Evolutionary conservation across 768 basidiomycete genomes (phyloP).

Genomic region (Rubroboletus satanas): DNA sequence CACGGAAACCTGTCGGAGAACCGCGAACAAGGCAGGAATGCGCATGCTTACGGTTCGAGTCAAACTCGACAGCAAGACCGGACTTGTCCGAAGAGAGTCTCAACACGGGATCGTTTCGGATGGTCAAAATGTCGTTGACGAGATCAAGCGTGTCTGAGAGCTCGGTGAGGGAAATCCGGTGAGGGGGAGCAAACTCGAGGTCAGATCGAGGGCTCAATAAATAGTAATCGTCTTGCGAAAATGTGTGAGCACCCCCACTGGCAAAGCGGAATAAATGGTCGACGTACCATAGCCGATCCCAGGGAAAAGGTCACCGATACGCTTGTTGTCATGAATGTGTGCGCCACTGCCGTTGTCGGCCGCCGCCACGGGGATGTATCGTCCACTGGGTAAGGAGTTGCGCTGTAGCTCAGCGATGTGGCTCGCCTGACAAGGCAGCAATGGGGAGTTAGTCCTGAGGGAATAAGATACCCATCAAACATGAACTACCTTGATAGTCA

Average conservation of each 20-base stretch:
- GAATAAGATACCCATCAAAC: background rate
- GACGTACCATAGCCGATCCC: constrained; percentile 53
- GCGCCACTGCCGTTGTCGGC: constrained; percentile 35
- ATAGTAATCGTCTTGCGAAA: constrained; percentile 61
- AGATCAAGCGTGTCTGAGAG: constrained; percentile 45
- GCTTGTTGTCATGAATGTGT: constrained; percentile 47
- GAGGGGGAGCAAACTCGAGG: constrained; percentile 38
- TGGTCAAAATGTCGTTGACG: constrained; percentile 30
- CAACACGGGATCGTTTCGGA: constrained; percentile 42
- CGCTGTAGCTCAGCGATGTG: constrained; percentile 50
- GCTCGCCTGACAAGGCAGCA: constrained; percentile 40
- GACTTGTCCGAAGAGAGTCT: constrained; percentile 54
- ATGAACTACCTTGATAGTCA: constrained; percentile 37
- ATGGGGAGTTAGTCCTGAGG: background rate
- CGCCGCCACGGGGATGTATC: constrained; percentile 43
- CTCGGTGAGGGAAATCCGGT: constrained; percentile 42
- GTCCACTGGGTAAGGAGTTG: constrained; percentile 50
- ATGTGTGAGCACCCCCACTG: background rate
- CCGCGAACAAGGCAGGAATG: background rate
- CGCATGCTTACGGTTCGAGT: constrained; percentile 60
- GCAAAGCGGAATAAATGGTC: background rate
- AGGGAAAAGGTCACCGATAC: constrained; percentile 58
- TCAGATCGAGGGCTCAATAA: constrained; percentile 40
- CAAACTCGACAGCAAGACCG: constrained; percentile 57
- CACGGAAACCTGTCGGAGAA: background rate